Evolutionary conservation across 1,284 basidiomycete species (phyloP), one percentile per base, ranked within the genome.

Genomic region (Puccinia sorghi): DNA sequence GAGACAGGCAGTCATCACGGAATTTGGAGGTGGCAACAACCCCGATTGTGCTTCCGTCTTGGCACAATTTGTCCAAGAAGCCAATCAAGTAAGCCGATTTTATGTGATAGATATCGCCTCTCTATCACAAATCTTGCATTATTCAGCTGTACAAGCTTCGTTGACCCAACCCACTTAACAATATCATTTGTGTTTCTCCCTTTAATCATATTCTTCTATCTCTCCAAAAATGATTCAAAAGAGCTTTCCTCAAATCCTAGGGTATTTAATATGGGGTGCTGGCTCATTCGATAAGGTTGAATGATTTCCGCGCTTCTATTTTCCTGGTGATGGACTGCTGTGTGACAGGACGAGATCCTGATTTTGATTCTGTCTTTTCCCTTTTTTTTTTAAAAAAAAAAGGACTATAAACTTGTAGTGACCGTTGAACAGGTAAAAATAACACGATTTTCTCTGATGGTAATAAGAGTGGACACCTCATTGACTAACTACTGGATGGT

Each of bases 1-100:
- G 17, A 56, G 72, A 27, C 72, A 73, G 37, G 57, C 57, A 46
- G 12, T 73, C 22, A 73, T 73, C 11, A 61, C 72, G 6, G 72
- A 73, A 63, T 59, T 63, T 6, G 72, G 72, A 3, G 57, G 72
- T 63, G 54, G 56, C 25, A 25, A 59, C 32, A 37, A 41, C 15
- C 37, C 37, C 43, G n/a, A 8, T 43, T 73, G 72, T 63, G 41
- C 37, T 13, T 37, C 54, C n/a, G 59, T 73, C 46, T 27, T 73
- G 46, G 37, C 37, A 61, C 27, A 73, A 32, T 73, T 73, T 63
- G 27, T 63, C 25, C n/a, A 41, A 46, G 56, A 56, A 72, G 70
- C 52, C 25, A 12, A 56, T n/a, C n/a, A 41, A 7, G 70, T 72
- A 56, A 72, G 52, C 39, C 7, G 11, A 20, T 41, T 61, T 61